Evolutionary conservation across 805 yeast genomes (phyloP), one percentile per base, ranked within the genome.

Genomic region (Vanderwaltozyma verrucispora): DNA sequence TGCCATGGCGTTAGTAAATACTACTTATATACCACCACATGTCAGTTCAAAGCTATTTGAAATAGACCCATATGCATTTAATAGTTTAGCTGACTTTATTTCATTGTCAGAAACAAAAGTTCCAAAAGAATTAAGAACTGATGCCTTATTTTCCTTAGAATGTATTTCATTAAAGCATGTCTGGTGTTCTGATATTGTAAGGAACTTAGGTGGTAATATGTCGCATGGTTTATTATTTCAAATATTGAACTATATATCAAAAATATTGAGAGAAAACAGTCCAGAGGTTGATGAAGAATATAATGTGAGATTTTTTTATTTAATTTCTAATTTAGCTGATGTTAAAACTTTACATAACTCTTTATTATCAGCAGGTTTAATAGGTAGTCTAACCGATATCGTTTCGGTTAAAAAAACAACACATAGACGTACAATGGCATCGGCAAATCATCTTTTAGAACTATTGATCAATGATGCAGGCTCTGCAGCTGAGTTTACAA

Each of bases 191-290:
- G 96, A 87, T 46, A 68, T 88, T 17, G 67, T 87, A 37, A 69
- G 86, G 40, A 77, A 83, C 11, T 57, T 87, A 45, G 85, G 92
- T 16, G 96, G 92, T 9, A 85, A 85, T 54, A 86, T 88, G 28
- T 76, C 78, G 42, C 95, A 88, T 58, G 96, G 96, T 1, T 61
- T 77, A 11, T 52, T 88, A 28, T 83, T 81, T 62, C 87, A 83
- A 50, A 71, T 79, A 23, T 55, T 87, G 21, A 71, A 88, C 39
- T 67, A 67, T 30, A 73, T 85, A n/a, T 65, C 74, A 38, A 74
- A 75, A 40, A 60, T 68, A 30, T 46, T 76, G 26, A 58, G 65
- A 33, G 60, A 63, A 9, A 68, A 71, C 1, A 67, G 60, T 42
- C 41, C 46, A 1, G 55, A 51, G 16, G 53, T 64, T 6, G 73